Conservation (phyloP, 2,329 filamentous ascomycete species). For the Colletotrichum australisinense region DNA sequence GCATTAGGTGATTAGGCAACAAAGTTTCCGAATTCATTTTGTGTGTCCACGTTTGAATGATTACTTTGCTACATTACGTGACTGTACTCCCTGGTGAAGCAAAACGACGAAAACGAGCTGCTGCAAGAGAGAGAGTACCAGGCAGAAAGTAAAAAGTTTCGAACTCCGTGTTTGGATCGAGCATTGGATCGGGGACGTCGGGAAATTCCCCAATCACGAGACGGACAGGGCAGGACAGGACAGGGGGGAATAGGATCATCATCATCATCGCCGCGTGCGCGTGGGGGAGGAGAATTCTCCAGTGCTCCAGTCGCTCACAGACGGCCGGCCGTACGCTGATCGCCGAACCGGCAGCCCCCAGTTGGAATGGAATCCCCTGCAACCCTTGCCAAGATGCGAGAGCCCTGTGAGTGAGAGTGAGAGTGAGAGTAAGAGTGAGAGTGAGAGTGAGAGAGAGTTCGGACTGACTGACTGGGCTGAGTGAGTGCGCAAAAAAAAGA, state of each 20-base stretch:
- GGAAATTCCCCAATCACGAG: conserved; percentile 3
- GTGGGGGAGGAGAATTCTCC: neutral
- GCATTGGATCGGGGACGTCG: neutral
- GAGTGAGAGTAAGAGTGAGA: neutral
- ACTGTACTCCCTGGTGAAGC: neutral
- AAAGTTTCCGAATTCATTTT: neutral
- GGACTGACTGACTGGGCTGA: neutral
- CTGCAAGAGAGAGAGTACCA: neutral
- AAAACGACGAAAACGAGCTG: neutral
- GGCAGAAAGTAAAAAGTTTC: conserved; percentile 1
- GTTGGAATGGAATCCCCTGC: neutral
- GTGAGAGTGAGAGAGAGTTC: neutral
- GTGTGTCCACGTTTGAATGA: neutral
- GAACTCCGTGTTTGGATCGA: conserved; percentile 1
- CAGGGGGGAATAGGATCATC: neutral
- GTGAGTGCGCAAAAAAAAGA: too few relatives aligned
- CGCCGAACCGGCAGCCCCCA: neutral
- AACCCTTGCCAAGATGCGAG: neutral
- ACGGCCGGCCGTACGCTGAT: neutral
- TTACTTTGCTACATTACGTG: too few relatives aligned
- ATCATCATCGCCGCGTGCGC: neutral
- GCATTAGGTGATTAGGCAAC: neutral
- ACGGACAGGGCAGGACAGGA: neutral
- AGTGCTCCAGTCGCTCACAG: neutral
- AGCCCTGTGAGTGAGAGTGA: neutral